Conservation (phyloP, 306 rosid species). For the Hippophae tibetana region DNA sequence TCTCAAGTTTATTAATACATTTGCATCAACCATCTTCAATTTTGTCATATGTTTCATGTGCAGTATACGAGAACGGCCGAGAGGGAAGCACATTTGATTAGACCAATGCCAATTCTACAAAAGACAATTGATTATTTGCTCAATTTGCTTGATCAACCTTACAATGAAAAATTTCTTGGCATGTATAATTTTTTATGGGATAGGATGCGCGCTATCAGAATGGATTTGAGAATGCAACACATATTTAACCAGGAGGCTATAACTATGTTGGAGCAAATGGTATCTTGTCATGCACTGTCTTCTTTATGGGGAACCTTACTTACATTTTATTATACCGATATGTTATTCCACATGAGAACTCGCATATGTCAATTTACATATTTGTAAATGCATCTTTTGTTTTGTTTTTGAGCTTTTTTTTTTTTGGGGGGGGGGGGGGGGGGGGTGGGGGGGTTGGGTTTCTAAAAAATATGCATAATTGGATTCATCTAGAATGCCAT, state of each 20-base stretch:
- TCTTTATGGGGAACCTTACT: too few relatives aligned
- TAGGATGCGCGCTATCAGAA: slow-evolving; percentile 95
- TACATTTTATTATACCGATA: too few relatives aligned
- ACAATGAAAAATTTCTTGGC: slow-evolving; percentile 71
- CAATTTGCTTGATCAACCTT: slow-evolving; percentile 67
- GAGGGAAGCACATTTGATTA: slow-evolving; percentile 85
- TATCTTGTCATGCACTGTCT: slow-evolving; percentile 1
- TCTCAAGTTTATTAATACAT: too few relatives aligned
- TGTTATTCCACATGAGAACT: too few relatives aligned
- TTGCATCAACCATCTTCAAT: background rate
- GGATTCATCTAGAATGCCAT: too few relatives aligned
- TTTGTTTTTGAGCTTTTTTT: too few relatives aligned
- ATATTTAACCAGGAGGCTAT: slow-evolving; percentile 77
- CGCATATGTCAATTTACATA: too few relatives aligned
- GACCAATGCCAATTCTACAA: slow-evolving; percentile 82
- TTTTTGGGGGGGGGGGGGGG: too few relatives aligned
- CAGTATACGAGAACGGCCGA: slow-evolving; percentile 98
- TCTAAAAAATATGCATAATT: too few relatives aligned
- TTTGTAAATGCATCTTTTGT: too few relatives aligned
- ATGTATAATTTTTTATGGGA: slow-evolving; percentile 92
- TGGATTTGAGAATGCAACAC: slow-evolving; percentile 99
- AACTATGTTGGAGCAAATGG: slow-evolving; percentile 93
- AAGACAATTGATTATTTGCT: slow-evolving; percentile 71
- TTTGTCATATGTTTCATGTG: slow-evolving; percentile 3
- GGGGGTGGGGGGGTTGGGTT: too few relatives aligned